These are phyloP conservation scores for Phyllosticta citriasiana DNA, from an alignment of 2,329 filamentous ascomycete species.

Conservation along the genomic window DNA sequence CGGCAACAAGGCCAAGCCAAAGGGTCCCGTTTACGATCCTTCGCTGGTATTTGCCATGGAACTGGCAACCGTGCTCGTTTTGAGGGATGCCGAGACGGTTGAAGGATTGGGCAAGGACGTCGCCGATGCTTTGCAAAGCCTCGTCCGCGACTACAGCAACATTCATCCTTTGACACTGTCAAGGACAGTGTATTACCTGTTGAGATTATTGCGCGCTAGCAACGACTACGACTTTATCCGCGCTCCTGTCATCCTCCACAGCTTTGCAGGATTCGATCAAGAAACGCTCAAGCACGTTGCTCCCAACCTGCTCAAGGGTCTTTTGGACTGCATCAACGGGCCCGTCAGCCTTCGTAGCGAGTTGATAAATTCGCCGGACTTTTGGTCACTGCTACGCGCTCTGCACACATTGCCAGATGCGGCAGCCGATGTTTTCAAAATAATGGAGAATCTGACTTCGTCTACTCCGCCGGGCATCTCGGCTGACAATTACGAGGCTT, in stretches of 20 bases:
- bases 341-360: conserved; percentile 74
- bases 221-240: conserved; percentile 89
- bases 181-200: conserved; percentile 74
- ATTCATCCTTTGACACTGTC: conserved; percentile 79
- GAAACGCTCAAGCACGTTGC: conserved; percentile 68
- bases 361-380: conserved; percentile 92
- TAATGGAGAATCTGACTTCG: conserved; percentile 67
- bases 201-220: conserved; percentile 71
- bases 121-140: conserved; percentile 66
- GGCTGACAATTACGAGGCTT: conserved; percentile 90
- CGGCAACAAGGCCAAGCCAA: conserved; percentile 46
- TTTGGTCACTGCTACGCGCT: conserved; percentile 81
- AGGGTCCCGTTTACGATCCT: conserved; percentile 67
- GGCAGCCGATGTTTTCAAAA: conserved; percentile 70
- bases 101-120: conserved; percentile 67
- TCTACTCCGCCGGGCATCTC: conserved; percentile 71
- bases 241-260: conserved; percentile 82
- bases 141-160: conserved; percentile 68
- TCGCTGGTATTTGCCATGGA: conserved; percentile 85
- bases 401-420: conserved; percentile 61
- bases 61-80: conserved; percentile 70
- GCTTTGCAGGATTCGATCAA: conserved; percentile 77
- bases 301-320: conserved; percentile 63
- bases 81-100: conserved; percentile 65
- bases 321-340: conserved; percentile 69